A percentile compares a stretch with the other conserved stretches of the same genome.
phyloP scores from a whole-genome alignment of 2,329 filamentous ascomycete species.

The Plenodomus lindquistii region DNA sequence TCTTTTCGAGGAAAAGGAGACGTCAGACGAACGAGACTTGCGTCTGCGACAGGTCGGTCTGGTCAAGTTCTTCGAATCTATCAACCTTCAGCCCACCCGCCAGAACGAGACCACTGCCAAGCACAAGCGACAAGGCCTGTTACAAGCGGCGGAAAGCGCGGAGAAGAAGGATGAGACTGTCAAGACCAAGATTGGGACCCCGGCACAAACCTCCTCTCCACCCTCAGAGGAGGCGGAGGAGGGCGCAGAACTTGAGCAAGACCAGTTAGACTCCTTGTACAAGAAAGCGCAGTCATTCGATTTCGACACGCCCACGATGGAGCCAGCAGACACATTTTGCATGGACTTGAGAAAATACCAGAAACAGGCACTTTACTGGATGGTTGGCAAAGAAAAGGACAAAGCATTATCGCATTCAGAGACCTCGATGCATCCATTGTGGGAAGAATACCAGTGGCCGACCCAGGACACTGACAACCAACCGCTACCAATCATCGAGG shows the following conservation, averaged over 20 bases:
- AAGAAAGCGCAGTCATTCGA: conserved; percentile 97
- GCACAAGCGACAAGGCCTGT: conserved; percentile 79
- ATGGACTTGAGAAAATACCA: conserved; percentile 90
- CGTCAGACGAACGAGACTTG: conserved; percentile 79
- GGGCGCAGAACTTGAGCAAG: conserved; percentile 88
- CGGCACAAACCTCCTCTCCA: conserved; percentile 56
- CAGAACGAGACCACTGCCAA: conserved; percentile 75
- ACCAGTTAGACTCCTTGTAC: conserved; percentile 91
- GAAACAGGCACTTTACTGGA: conserved; percentile 94
- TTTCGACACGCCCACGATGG: conserved; percentile 84
- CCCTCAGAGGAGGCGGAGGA: conserved; percentile 71
- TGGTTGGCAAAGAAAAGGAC: conserved; percentile 90
- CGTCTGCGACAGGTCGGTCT: conserved; percentile 83
- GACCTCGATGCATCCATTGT: conserved; percentile 90
- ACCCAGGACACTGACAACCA: conserved; percentile 83
- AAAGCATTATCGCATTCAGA: conserved; percentile 68
- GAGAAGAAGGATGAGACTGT: conserved; percentile 65
- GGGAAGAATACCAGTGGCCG: conserved; percentile 96
- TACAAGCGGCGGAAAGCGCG: conserved; percentile 85
- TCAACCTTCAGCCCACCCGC: conserved; percentile 76
- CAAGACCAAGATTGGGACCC: conserved; percentile 56
- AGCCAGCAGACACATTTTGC: conserved; percentile 79
- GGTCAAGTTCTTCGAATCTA: conserved; percentile 86
- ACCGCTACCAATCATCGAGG: conserved; percentile 66
- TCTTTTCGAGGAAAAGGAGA: conserved; percentile 84